Conservation (phyloP, 1,284 basidiomycete species). For the Limonomyces culmigenus region DNA sequence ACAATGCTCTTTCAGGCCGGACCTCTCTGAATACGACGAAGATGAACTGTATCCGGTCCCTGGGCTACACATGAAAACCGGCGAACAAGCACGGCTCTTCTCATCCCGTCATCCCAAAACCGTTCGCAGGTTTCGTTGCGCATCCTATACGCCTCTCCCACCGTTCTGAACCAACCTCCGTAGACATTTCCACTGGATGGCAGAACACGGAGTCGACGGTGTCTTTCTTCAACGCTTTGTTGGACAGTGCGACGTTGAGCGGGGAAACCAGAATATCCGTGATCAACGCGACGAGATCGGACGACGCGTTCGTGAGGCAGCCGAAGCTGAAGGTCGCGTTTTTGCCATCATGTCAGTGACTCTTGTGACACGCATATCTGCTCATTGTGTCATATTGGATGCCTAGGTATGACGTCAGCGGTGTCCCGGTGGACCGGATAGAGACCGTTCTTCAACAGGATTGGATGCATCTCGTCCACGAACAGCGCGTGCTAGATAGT, state of each 20-base stretch:
- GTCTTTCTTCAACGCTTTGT: slow-evolving; percentile 63
- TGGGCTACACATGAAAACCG: slow-evolving; percentile 36
- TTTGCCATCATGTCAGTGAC: slow-evolving; percentile 58
- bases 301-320: slow-evolving; percentile 48
- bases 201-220: slow-evolving; percentile 56
- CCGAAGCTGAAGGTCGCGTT: slow-evolving; percentile 58
- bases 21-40: slow-evolving; percentile 46
- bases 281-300: slow-evolving; percentile 56
- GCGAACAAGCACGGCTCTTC: slow-evolving; percentile 48
- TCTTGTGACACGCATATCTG: slow-evolving; percentile 1
- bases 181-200: slow-evolving; percentile 76
- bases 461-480: slow-evolving; percentile 47
- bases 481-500: slow-evolving; percentile 44
- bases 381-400: slow-evolving; percentile 2
- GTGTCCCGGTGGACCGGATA: slow-evolving; percentile 42
- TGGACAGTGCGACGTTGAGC: slow-evolving; percentile 39
- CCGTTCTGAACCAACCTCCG: not conserved
- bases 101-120: slow-evolving; percentile 60
- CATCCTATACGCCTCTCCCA: slow-evolving; percentile 16
- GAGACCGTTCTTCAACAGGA: slow-evolving; percentile 42
- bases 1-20: no score
- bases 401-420: slow-evolving; percentile 59
- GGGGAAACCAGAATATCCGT: slow-evolving; percentile 33
- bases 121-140: no score
- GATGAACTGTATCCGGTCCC: slow-evolving; percentile 53